Conservation (phyloP, 495 filamentous ascomycete species). For the Aspergillus conjunctus region DNA sequence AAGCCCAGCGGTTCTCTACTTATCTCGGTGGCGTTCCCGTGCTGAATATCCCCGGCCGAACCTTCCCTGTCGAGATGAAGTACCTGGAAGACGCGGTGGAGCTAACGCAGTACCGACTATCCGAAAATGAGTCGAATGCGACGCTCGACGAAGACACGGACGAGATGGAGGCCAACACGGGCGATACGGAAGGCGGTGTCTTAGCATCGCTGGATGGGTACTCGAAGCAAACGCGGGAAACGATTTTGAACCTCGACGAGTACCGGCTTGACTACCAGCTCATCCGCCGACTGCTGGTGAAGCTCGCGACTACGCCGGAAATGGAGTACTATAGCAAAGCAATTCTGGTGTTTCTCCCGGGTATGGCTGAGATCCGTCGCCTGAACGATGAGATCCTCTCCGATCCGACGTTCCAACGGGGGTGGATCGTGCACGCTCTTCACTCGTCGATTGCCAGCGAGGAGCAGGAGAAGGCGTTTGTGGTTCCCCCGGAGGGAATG, state of each 20-base stretch:
- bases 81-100: constrained; percentile 93
- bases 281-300: constrained; percentile 70
- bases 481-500: constrained; percentile 74
- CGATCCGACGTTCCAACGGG: constrained; percentile 65
- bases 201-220: constrained; percentile 64
- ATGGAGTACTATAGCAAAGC: constrained; percentile 79
- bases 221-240: constrained; percentile 69
- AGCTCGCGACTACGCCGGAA: constrained; percentile 65
- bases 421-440: constrained; percentile 81
- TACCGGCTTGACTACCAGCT: constrained; percentile 85
- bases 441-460: constrained; percentile 96
- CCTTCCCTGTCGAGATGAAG: constrained; percentile 84
- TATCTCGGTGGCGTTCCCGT: constrained; percentile 85
- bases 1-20: constrained; percentile 84
- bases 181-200: constrained; percentile 42
- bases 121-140: constrained; percentile 47
- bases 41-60: constrained; percentile 85
- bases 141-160: constrained; percentile 51
- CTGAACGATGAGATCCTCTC: constrained; percentile 79
- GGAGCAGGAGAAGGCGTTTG: constrained; percentile 90
- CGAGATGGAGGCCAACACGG: constrained; percentile 46
- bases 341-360: constrained; percentile 90
- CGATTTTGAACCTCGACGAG: constrained; percentile 76
- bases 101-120: constrained; percentile 67
- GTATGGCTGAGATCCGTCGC: constrained; percentile 88